Base-by-base conservation (phyloP, 2,329 filamentous ascomycete species). In the Exserohilum rostratum region DNA sequence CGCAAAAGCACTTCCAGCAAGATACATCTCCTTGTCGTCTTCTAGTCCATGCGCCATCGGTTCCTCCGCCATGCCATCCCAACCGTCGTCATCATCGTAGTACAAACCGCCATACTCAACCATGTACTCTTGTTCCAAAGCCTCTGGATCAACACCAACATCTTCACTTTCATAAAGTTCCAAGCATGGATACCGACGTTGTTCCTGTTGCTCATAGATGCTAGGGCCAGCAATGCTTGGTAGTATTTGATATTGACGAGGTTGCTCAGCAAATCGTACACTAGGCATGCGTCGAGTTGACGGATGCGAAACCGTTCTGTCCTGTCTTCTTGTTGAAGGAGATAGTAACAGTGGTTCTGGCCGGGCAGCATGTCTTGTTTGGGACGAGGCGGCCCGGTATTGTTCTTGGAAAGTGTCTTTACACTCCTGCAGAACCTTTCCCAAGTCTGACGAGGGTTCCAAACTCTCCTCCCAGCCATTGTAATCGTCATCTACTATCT, bases 151-250 rank as follows among this genome's bases (percentile, higher is more conserved):
- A 13, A 47, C 29, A 11, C 37, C 10, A 12, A 34, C 3, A 2
- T 20, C 15, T 18, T 27, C 45, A 2, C 40, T 45, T 3, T 48
- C 5, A 3, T 11, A 12, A 13, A 49, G 18, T 3, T 54, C 46
- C 33, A 35, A 7, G n/a, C 31, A n/a, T n/a, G 17, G 2, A 27
- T 53, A 51, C 42, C 58, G 58, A 35, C 56, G 57, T 22, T 60
- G 55, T 39, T 54, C 62, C 52, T 73, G 72, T 40, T 65, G 65
- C 46, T 67, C 63, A 51, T 72, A 72, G 10, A 71, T 62, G 38
- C 61, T 62, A 9, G 53, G 60, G 1, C 62, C 60, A 34, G 55
- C 47, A 29, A 64, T 61, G 27, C 46, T 65, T 1, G 56, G 52
- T 25, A 58, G 30, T 11, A 27, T 30, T 13, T 53, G 60, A 13